Percentiles rank a stretch among this genome's conserved stretches.
Conservation (phyloP, 1,284 basidiomycete species). For the Ustilago bromivora region DNA sequence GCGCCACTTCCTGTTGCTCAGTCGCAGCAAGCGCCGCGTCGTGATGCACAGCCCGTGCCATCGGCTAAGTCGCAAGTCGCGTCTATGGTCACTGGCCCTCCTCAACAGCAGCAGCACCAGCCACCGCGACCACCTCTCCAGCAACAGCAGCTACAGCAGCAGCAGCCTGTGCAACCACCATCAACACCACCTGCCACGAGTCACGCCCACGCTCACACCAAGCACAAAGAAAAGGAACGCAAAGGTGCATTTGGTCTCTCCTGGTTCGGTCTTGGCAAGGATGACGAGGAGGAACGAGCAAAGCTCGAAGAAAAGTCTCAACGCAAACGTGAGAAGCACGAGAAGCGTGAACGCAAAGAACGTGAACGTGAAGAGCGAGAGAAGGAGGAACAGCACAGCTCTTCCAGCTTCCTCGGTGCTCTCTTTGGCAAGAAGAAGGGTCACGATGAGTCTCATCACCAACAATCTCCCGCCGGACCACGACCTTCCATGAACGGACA, state of each 20-base stretch:
- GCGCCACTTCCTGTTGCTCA: background rate
- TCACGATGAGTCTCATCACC: conserved; percentile 31
- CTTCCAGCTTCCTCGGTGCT: conserved; percentile 61
- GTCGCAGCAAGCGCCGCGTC: conserved; percentile 14
- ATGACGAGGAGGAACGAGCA: conserved; percentile 59
- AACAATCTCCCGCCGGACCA: conserved; percentile 14
- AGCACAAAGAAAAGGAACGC: conserved; percentile 61
- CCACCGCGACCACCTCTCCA: conserved; percentile 15
- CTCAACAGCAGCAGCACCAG: conserved; percentile 6
- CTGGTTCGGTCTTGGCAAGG: conserved; percentile 67
- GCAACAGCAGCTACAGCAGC: conserved; percentile 22
- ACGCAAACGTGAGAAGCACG: conserved; percentile 52
- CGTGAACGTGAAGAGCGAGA: conserved; percentile 53
- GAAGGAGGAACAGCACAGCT: conserved; percentile 48
- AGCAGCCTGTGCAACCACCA: conserved; percentile 1
- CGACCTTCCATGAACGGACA: conserved; percentile 31
- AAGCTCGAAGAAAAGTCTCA: conserved; percentile 50
- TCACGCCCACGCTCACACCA: conserved; percentile 11
- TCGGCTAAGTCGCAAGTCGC: conserved; percentile 16
- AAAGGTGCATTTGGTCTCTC: conserved; percentile 61
- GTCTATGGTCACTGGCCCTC: conserved; percentile 20
- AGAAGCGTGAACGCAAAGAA: conserved; percentile 56
- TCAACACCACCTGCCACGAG: conserved; percentile 17
- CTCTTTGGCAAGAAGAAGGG: conserved; percentile 66
- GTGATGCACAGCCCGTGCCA: conserved; percentile 12